Evolutionary conservation across 805 yeast species (phyloP).

Genomic region (Starmerella sp.): DNA sequence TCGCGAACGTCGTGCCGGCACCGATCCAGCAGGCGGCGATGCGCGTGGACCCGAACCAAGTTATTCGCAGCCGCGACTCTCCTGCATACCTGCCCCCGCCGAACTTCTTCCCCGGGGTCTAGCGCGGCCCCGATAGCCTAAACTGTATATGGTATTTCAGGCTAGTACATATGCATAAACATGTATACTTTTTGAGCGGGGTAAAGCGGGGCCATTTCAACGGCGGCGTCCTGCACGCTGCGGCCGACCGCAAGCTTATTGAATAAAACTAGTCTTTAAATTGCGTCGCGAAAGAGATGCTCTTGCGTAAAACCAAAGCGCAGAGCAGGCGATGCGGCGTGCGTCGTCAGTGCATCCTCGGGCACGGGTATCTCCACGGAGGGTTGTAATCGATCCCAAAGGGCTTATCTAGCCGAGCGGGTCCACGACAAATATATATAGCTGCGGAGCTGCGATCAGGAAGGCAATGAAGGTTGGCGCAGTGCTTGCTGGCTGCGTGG

Average conservation of each 20-base stretch:
- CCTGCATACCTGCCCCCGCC: constrained; percentile 36
- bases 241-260: too few relatives aligned
- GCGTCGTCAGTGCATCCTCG: background rate
- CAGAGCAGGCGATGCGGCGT: too few relatives aligned
- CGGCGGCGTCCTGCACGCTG: too few relatives aligned
- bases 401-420: background rate
- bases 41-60: constrained; percentile 30
- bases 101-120: constrained; percentile 20
- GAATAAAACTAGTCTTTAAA: too few relatives aligned
- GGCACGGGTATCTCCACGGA: background rate
- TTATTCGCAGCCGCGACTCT: constrained; percentile 31
- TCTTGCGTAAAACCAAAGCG: too few relatives aligned
- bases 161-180: background rate
- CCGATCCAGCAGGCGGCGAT: constrained; percentile 34
- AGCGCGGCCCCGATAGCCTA: background rate
- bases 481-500: background rate
- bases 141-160: background rate
- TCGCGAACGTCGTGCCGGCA: constrained; percentile 31
- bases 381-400: background rate
- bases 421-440: too few relatives aligned
- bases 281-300: too few relatives aligned
- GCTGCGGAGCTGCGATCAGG: too few relatives aligned
- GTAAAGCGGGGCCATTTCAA: too few relatives aligned
- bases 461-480: background rate
- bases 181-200: too few relatives aligned